A percentile compares a stretch with the other conserved stretches of the same genome.
These are phyloP conservation scores for Cercis canadensis DNA, from an alignment of 306 rosid species.

Conservation along the genomic window DNA sequence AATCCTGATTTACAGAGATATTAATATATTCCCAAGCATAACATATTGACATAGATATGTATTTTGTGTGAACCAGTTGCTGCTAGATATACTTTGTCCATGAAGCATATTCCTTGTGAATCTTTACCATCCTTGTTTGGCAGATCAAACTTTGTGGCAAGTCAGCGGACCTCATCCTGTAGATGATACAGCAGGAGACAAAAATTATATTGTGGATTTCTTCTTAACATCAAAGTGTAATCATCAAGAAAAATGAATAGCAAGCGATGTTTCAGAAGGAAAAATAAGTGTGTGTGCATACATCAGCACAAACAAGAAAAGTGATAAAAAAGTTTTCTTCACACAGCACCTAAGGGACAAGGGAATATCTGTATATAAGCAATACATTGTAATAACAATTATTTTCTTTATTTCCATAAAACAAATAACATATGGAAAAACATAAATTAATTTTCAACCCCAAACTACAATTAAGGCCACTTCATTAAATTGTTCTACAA, in stretches of 20 bases:
- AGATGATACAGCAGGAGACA: conserved; percentile 33
- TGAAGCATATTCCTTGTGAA: conserved; percentile 98
- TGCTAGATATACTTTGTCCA: conserved; percentile 74
- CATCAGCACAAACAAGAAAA: conserved; percentile 6
- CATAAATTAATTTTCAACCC: conserved; percentile 1
- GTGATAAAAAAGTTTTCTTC: background rate
- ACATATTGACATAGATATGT: conserved; percentile 4
- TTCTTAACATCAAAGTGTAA: conserved; percentile 3
- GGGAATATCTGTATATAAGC: background rate
- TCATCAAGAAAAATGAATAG: background rate
- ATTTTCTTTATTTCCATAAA: background rate
- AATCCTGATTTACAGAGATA: conserved; percentile 5
- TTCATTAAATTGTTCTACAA: background rate
- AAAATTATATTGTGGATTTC: background rate
- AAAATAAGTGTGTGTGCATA: background rate
- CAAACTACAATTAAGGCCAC: conserved; percentile 5
- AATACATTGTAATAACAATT: background rate
- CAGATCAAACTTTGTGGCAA: conserved; percentile 75
- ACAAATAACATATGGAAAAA: background rate
- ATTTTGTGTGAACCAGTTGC: background rate
- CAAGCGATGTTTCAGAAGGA: conserved; percentile 4
- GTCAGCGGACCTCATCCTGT: conserved; percentile 89
- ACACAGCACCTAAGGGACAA: background rate
- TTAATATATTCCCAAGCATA: conserved; percentile 30
- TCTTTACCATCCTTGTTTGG: conserved; percentile 93